phyloP scores from a whole-genome alignment of 2,329 filamentous ascomycete species.

The Talaromyces verruculosus region DNA sequence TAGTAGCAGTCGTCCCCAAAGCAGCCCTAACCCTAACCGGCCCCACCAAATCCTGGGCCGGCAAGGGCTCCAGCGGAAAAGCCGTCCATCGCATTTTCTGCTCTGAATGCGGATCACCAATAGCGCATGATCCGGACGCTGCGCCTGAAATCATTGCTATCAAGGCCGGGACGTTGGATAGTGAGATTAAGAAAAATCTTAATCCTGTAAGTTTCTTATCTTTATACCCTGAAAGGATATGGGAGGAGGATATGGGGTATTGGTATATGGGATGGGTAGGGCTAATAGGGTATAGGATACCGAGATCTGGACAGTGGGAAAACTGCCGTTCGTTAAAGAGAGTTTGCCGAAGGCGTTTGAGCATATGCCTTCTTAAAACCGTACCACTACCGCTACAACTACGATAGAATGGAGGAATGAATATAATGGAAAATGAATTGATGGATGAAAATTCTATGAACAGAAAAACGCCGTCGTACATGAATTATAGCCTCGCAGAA shows the following conservation, averaged over 20 bases:
- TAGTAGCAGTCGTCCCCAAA: constrained; percentile 66
- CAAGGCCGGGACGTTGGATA: constrained; percentile 65
- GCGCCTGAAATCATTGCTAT: constrained; percentile 68
- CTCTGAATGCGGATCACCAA: constrained; percentile 67
- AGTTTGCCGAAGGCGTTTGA: constrained; percentile 62
- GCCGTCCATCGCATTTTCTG: constrained; percentile 68
- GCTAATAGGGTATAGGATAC: constrained; percentile 45
- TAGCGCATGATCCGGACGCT: constrained; percentile 69
- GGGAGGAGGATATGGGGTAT: too few species aligned
- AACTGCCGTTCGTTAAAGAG: constrained; percentile 70
- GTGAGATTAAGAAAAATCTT: constrained; percentile 65
- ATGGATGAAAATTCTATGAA: not conserved
- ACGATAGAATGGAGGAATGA: not conserved
- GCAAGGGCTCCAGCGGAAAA: constrained; percentile 61
- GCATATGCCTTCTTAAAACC: constrained; percentile 60
- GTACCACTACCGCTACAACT: not conserved
- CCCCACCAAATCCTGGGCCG: constrained; percentile 64
- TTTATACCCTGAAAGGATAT: constrained; percentile 37
- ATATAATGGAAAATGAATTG: not conserved
- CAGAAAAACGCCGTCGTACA: constrained; percentile 7
- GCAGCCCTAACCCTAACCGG: constrained; percentile 64
- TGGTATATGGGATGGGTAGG: not conserved
- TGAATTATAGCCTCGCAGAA: not conserved
- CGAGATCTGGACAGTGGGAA: constrained; percentile 68
- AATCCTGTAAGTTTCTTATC: constrained; percentile 50